Conservation (phyloP, 1,284 basidiomycete genomes). For the Mycena sp. region DNA sequence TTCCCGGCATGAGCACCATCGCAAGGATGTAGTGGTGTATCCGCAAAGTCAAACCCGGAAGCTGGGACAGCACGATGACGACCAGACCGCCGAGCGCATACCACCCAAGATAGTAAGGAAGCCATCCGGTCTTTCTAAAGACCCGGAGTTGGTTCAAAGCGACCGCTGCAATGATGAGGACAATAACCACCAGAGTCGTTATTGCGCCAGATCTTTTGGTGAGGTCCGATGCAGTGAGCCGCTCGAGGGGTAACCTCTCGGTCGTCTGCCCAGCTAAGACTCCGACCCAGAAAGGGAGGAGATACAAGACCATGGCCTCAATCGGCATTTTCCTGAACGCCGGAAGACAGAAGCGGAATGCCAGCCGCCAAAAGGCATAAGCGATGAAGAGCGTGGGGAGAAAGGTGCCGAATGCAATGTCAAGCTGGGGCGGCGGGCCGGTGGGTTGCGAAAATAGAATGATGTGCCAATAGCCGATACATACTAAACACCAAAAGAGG, state of each 20-base stretch:
- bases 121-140: conserved; percentile 85
- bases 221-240: conserved; percentile 80
- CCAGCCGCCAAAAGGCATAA: conserved; percentile 85
- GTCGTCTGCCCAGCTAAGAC: conserved; percentile 74
- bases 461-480: conserved; percentile 91
- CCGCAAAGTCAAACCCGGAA: conserved; percentile 77
- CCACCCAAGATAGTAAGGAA: conserved; percentile 81
- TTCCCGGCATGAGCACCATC: conserved; percentile 81
- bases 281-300: conserved; percentile 87
- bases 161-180: conserved; percentile 69
- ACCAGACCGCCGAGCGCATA: conserved; percentile 77
- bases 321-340: conserved; percentile 76
- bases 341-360: conserved; percentile 81
- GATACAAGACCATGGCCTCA: conserved; percentile 80
- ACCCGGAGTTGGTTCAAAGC: conserved; percentile 85
- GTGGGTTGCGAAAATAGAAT: conserved; percentile 84
- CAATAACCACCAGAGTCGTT: conserved; percentile 76
- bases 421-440: conserved; percentile 73
- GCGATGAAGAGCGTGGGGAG: conserved; percentile 84
- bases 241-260: conserved; percentile 79
- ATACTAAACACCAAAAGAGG: conserved; percentile 82
- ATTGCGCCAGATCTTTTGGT: conserved; percentile 76
- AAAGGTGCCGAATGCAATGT: conserved; percentile 80
- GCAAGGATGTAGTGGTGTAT: conserved; percentile 84
- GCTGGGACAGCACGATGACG: conserved; percentile 71